Percentiles rank a stretch among this genome's conserved stretches.
phyloP scores from a whole-genome alignment of 148 eudicot genomes.

The Salicornia ramosissima region DNA sequence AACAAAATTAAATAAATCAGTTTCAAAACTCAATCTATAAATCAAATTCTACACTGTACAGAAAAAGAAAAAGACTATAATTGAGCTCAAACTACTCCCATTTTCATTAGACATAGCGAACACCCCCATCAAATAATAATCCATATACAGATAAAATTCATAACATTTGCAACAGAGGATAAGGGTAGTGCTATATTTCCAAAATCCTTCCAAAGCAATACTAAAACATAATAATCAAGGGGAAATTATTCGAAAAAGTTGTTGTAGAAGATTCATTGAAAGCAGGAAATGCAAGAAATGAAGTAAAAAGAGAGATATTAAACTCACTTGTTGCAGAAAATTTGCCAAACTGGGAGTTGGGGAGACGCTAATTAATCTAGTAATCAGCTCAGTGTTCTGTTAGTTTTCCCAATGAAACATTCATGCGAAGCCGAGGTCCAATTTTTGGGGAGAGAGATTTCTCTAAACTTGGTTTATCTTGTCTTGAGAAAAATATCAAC shows the following conservation, averaged over 20 bases:
- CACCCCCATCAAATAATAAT: conserved; percentile 11
- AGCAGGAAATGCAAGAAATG: too few relatives aligned
- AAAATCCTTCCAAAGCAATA: not conserved
- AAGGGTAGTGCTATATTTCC: not conserved
- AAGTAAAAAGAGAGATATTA: too few relatives aligned
- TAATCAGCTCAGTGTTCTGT: too few relatives aligned
- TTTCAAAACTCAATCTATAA: not conserved
- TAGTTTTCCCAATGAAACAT: too few relatives aligned
- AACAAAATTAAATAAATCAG: not conserved
- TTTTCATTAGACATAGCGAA: conserved; percentile 3
- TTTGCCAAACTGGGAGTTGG: too few relatives aligned
- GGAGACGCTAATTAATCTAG: too few relatives aligned
- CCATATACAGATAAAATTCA: not conserved
- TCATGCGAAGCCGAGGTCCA: too few relatives aligned
- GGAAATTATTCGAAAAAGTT: not conserved
- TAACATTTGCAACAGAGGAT: not conserved
- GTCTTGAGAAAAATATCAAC: too few relatives aligned
- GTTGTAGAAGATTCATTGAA: too few relatives aligned
- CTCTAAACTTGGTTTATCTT: too few relatives aligned
- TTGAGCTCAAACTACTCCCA: not conserved
- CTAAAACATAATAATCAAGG: not conserved
- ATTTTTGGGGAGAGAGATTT: too few relatives aligned
- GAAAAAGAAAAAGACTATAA: not conserved
- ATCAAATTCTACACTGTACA: not conserved
- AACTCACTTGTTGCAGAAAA: too few relatives aligned